Evolutionary conservation across 1,139 yeast genomes (phyloP).

Genomic region (Hanseniaspora gamundiae): DNA sequence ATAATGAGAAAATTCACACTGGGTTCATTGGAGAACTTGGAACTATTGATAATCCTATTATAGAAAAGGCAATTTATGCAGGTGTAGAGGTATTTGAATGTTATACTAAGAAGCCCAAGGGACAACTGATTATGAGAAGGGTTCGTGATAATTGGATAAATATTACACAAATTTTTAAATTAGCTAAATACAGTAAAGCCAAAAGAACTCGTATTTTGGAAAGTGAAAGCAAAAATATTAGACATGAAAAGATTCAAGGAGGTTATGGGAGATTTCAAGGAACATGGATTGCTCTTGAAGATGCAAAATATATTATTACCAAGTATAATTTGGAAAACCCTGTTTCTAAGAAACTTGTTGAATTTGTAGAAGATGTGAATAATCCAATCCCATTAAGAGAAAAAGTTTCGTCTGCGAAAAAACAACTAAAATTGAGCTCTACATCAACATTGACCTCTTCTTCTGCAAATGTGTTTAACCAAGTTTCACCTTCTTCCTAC

Average conservation of each 20-base stretch:
- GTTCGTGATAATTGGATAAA: conserved; percentile 72
- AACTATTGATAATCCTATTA: conserved; percentile 13
- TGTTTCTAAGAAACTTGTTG: conserved; percentile 39
- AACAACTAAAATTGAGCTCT: conserved; percentile 15
- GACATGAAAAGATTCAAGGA: conserved; percentile 88
- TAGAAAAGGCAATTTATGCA: conserved; percentile 25
- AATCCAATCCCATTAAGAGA: conserved; percentile 38
- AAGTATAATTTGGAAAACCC: conserved; percentile 44
- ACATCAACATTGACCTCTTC: not conserved
- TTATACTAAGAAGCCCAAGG: conserved; percentile 29
- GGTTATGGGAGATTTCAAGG: conserved; percentile 95
- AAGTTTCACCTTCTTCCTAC: conserved; percentile 2
- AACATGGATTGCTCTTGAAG: conserved; percentile 70
- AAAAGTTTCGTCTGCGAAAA: conserved; percentile 17
- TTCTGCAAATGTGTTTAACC: no score
- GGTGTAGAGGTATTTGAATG: conserved; percentile 48
- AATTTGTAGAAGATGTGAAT: conserved; percentile 37
- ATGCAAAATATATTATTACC: conserved; percentile 40
- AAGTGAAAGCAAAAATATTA: conserved; percentile 74
- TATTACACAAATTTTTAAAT: conserved; percentile 81
- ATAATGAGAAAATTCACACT: not conserved
- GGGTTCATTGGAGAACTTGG: no score
- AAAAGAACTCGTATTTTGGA: conserved; percentile 76
- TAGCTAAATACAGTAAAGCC: conserved; percentile 80
- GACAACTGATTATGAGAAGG: conserved; percentile 48